A percentile compares a stretch with the other conserved stretches of the same genome.
phyloP scores from a whole-genome alignment of 768 basidiomycete species.

The Leucosporidium creatinivorum region DNA sequence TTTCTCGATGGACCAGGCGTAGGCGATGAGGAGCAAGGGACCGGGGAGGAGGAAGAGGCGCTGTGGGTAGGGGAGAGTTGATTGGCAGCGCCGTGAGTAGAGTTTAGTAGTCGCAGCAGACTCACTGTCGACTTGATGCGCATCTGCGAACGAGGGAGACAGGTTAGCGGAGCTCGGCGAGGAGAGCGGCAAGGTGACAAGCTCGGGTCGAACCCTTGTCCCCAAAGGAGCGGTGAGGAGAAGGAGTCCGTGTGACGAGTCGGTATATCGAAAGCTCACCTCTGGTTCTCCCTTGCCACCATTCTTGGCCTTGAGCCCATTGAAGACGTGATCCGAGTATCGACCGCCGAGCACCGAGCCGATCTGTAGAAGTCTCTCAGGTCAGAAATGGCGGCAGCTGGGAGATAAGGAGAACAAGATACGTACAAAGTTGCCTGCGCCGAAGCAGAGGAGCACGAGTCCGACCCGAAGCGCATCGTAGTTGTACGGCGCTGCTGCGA shows the following conservation, averaged over 20 bases:
- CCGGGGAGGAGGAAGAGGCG: background rate
- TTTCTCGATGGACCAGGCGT: slow-evolving; percentile 66
- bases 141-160: slow-evolving; percentile 6
- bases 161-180: background rate
- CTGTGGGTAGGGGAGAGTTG: no score
- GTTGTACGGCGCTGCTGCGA: slow-evolving; percentile 53
- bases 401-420: no score
- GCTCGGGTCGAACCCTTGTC: no score
- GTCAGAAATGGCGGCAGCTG: background rate
- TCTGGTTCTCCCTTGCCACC: slow-evolving; percentile 57
- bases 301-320: slow-evolving; percentile 46
- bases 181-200: background rate
- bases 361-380: slow-evolving; percentile 36
- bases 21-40: background rate
- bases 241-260: no score
- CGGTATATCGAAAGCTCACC: no score
- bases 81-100: no score
- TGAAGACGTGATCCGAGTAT: slow-evolving; percentile 53
- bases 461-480: slow-evolving; percentile 67
- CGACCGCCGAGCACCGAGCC: slow-evolving; percentile 57
- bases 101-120: slow-evolving; percentile 45
- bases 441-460: slow-evolving; percentile 66
- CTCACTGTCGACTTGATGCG: slow-evolving; percentile 3
- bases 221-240: no score
- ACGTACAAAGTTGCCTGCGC: slow-evolving; percentile 49